Base-by-base conservation (phyloP, 176 grass and related monocot species). In the Phragmites australis region DNA sequence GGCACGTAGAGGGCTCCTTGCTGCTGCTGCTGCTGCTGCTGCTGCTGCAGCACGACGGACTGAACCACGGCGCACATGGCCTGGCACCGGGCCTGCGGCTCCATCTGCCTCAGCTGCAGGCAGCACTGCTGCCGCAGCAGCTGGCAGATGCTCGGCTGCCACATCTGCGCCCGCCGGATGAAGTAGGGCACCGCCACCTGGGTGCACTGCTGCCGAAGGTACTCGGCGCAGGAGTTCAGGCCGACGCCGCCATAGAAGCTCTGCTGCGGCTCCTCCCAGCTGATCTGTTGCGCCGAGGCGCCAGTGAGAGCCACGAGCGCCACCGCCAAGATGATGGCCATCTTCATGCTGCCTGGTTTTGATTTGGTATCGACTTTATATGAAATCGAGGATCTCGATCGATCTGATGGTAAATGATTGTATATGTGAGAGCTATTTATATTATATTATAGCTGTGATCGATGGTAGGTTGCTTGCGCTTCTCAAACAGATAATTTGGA, bases 61-160 rank as follows among this genome's bases (percentile, higher is more conserved):
- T 68, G 69, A 26, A 40, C 70, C 14, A 80, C 22, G 29, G 13
- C 54, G n/a, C 61, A 65, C 46, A 80, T 86, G 49, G 26, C 68
- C 10, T 21, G 57, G 40, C 68, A 86, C 9, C 29, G 34, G 0
- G 21, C 21, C 6, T 27, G 40, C 9, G 22, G 16, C 6, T 17
- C 6, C 29, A 68, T 84, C 6, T 6, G 15, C 0, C 58, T 18
- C 15, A 86, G 16, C 27, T 74, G 48, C 29, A 15, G 9, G 29
- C 68, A 86, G 7, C 84, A 86, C 2, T 56, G 68, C 8, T 74
- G 58, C n/a, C 27, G 27, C 5, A 74, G 44, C 21, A 55, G 21
- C 27, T 80, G 68, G 40, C 68, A 74, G 10, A 42, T 47, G 10
- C 4, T 40, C 4, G n/a, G 58, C 50, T 80, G 47, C 58, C 40